Percentiles rank a stretch among this genome's conserved stretches.
phyloP scores from a whole-genome alignment of 805 yeast species.

The Saccharomyces cerevisiae region DNA sequence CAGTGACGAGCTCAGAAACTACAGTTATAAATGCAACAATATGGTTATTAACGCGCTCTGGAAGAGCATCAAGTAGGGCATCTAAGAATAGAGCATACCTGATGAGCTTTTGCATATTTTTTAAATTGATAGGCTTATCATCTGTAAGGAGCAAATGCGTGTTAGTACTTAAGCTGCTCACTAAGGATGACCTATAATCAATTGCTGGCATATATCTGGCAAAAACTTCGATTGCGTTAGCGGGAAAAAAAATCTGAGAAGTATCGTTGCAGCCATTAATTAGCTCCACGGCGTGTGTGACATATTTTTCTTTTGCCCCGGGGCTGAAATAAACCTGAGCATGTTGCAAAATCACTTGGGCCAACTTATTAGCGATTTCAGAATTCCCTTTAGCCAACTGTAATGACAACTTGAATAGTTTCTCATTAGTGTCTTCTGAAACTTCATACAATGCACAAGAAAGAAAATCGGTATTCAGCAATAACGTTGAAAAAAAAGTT shows the following conservation, averaged over 20 bases:
- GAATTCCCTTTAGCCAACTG: slow-evolving; percentile 7
- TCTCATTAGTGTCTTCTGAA: slow-evolving; percentile 7
- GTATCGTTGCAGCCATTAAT: slow-evolving; percentile 11
- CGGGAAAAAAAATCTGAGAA: slow-evolving; percentile 9
- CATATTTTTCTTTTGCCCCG: neutral
- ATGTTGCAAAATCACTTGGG: slow-evolving; percentile 8
- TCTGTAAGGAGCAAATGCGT: slow-evolving; percentile 24
- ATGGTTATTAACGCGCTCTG: slow-evolving; percentile 7
- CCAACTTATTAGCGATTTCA: slow-evolving; percentile 9
- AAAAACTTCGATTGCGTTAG: slow-evolving; percentile 14
- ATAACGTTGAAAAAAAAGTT: slow-evolving; percentile 2
- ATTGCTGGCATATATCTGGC: slow-evolving; percentile 25
- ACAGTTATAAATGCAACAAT: slow-evolving; percentile 27
- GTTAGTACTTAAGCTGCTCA: slow-evolving; percentile 40
- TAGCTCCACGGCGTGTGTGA: slow-evolving; percentile 9
- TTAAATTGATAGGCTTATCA: slow-evolving; percentile 9
- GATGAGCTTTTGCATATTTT: slow-evolving; percentile 12
- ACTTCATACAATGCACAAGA: slow-evolving; percentile 7
- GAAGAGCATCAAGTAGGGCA: slow-evolving; percentile 9
- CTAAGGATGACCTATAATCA: slow-evolving; percentile 36
- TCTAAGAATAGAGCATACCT: slow-evolving; percentile 24
- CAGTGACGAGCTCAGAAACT: slow-evolving; percentile 32
- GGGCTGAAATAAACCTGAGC: slow-evolving; percentile 2
- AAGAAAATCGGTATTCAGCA: slow-evolving; percentile 14
- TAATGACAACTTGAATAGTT: slow-evolving; percentile 7